Evolutionary conservation across 2,329 filamentous ascomycete genomes (phyloP).

Genomic region (Acarospora socialis): DNA sequence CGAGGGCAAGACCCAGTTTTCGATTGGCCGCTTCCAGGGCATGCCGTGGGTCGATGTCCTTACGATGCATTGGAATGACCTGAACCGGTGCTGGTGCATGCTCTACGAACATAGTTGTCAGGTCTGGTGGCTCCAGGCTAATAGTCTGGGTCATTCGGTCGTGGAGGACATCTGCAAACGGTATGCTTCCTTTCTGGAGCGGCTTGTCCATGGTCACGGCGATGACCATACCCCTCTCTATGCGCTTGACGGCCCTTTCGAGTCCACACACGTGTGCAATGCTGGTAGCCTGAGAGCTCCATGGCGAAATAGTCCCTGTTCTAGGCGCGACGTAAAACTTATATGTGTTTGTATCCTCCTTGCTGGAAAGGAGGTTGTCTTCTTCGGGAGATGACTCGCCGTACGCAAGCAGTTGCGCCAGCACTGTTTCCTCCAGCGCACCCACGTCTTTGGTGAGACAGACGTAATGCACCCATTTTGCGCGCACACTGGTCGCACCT

Average conservation of each 20-base stretch:
- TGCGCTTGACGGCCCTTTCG: constrained; percentile 54
- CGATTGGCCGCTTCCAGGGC: constrained; percentile 73
- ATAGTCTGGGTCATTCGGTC: constrained; percentile 95
- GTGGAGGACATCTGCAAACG: constrained; percentile 51
- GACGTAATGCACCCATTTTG: constrained; percentile 48
- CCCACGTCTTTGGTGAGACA: constrained; percentile 36
- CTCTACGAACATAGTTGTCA: constrained; percentile 67
- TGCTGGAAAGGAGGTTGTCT: constrained; percentile 24
- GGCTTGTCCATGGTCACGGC: constrained; percentile 46
- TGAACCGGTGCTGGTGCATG: constrained; percentile 49
- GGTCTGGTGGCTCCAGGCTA: constrained; percentile 49
- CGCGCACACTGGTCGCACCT: constrained; percentile 29
- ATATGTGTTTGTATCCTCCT: constrained; percentile 36
- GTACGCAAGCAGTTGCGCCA: constrained; percentile 48
- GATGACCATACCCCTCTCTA: constrained; percentile 75
- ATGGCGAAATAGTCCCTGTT: constrained; percentile 74
- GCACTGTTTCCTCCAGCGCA: constrained; percentile 17
- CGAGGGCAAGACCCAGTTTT: constrained; percentile 69
- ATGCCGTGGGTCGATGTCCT: constrained; percentile 50
- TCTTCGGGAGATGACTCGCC: constrained; percentile 39
- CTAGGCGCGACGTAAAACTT: constrained; percentile 65
- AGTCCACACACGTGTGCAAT: constrained; percentile 88
- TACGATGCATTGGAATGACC: constrained; percentile 58
- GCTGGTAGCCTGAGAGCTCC: constrained; percentile 91
- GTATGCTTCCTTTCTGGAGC: constrained; percentile 36